Evolutionary conservation across 768 basidiomycete genomes (phyloP), one percentile per base, ranked within the genome.

Genomic region (Tylopilus vinaceipallidus): DNA sequence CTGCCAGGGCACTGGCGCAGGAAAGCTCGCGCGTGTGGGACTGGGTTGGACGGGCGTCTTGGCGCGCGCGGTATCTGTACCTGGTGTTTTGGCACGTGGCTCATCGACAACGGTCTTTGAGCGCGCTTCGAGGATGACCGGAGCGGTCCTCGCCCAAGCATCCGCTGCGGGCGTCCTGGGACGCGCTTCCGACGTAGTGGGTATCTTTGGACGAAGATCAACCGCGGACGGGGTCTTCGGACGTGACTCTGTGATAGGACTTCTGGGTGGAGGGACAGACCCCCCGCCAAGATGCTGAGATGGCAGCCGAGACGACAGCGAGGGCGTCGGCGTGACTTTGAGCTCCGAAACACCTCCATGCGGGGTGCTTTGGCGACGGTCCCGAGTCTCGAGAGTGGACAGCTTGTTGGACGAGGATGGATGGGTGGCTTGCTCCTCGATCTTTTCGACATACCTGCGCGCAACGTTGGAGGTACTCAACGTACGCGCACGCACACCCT

Each of bases 281-380:
- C 46, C 55, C 38, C 24, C 52, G 16, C 37, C 52, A 27, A 53
- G 12, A 50, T 43, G 61, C 63, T 62, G 67, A 56, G 64, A 51
- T 4, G 53, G 10, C 11, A 58, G 52, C 8, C 42, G 55, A 1
- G 51, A 59, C 42, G 62, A 10, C 36, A 54, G 29, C 5, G 34
- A 11, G 2, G 64, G 59, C 13, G 60, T 54, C 10, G 59, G 38
- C 0, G 30, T n/a, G 30, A 36, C 49, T 29, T 55, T 59, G 30
- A 54, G 53, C 36, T 62, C 64, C 23, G 59, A 49, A 17, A 47
- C 13, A 32, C 45, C 45, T 4, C 52, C 54, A n/a, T 56, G 60
- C 0, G 80, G 76, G 6, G 76, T 78, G 56, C 78, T 83, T 42
- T 74, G 72, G 12, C 75, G 79, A 43, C 79, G 75, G 53, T 79